Conservation (phyloP, 345 rosid species). For the Boechera retrofracta region DNA sequence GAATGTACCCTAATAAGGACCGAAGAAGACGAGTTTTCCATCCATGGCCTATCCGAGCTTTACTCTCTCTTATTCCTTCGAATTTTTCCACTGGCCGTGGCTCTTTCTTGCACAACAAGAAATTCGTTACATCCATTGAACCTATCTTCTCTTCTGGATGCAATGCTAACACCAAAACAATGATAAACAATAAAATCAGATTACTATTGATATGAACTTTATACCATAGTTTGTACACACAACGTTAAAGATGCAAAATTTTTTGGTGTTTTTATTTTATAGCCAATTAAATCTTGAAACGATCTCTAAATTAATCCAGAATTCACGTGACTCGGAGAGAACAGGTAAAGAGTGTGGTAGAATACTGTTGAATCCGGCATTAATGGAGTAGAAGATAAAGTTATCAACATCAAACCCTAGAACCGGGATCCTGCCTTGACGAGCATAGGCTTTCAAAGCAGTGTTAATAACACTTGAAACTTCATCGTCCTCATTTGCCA, state of each 20-base stretch:
- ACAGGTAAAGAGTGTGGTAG: not conserved
- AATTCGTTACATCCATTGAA: conserved; percentile 24
- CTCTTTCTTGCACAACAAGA: conserved; percentile 34
- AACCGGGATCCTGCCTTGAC: conserved; percentile 80
- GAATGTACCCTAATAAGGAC: conserved; percentile 6
- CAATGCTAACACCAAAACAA: conserved; percentile 32
- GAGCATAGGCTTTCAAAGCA: conserved; percentile 71
- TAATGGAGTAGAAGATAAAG: conserved; percentile 58
- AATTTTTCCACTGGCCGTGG: not conserved
- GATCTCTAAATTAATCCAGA: not conserved
- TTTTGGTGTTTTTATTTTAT: not conserved
- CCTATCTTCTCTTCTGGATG: conserved; percentile 34
- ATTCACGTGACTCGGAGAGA: not conserved
- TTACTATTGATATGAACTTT: not conserved
- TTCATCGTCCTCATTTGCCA: conserved; percentile 61
- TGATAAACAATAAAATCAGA: not conserved
- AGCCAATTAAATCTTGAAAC: not conserved
- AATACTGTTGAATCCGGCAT: conserved; percentile 52
- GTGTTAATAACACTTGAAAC: conserved; percentile 66
- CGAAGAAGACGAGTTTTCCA: conserved; percentile 28
- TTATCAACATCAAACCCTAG: conserved; percentile 61
- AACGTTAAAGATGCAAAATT: not conserved
- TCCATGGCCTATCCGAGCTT: conserved; percentile 15
- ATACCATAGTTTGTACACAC: not conserved
- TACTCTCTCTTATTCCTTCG: conserved; percentile 18